Conservation (phyloP, 768 basidiomycete species). For the Pulveroboletus sp. region DNA sequence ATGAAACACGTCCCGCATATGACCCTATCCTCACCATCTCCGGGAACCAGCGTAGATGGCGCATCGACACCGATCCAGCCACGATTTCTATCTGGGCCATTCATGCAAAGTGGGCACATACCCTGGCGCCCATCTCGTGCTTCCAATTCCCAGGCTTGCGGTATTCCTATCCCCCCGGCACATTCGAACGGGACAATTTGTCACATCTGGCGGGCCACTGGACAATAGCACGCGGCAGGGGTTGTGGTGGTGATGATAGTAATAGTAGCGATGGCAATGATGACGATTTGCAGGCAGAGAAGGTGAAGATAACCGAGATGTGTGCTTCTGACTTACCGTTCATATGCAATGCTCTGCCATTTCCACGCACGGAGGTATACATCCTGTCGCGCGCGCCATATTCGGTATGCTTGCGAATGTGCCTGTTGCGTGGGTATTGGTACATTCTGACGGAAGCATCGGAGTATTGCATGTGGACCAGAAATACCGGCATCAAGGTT, state of each 20-base stretch:
- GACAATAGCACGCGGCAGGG: background rate
- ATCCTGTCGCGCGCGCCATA: conserved; percentile 17
- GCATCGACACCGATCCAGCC: conserved; percentile 5
- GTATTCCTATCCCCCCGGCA: conserved; percentile 3
- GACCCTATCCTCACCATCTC: background rate
- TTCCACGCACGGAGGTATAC: conserved; percentile 18
- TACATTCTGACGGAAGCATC: conserved; percentile 21
- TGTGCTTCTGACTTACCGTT: conserved; percentile 10
- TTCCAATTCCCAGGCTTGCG: background rate
- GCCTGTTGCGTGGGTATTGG: conserved; percentile 12
- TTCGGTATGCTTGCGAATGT: conserved; percentile 20
- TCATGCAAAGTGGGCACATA: conserved; percentile 7
- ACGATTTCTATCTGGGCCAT: conserved; percentile 8
- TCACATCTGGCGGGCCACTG: background rate
- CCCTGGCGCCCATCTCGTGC: conserved; percentile 7
- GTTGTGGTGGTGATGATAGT: too few species aligned
- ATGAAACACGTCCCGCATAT: conserved; percentile 5
- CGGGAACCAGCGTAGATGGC: background rate
- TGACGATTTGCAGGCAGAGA: background rate
- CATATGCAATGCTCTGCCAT: conserved; percentile 2
- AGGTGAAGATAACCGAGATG: conserved; percentile 7
- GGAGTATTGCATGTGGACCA: conserved; percentile 11
- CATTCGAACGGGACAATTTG: background rate
- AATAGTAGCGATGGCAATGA: too few species aligned
- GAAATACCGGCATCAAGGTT: conserved; percentile 8